Conservation (phyloP, 164 flowering plant genomes). For the Magnolia sinica region DNA sequence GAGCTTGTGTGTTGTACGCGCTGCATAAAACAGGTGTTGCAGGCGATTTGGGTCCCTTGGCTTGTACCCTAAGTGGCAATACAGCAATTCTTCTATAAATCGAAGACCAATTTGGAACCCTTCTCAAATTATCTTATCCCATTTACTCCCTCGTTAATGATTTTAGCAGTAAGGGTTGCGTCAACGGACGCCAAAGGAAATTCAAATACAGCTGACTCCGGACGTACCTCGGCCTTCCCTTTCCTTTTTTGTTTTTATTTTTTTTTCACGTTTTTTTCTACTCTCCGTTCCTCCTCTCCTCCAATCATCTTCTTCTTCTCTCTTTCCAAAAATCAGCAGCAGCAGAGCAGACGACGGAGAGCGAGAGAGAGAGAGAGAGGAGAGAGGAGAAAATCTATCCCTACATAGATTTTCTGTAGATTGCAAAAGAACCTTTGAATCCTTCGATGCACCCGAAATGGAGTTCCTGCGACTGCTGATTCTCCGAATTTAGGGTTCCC, state of each 20-base stretch:
- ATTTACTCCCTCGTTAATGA: not conserved
- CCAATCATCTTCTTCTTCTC: not conserved
- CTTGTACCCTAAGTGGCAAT: not conserved
- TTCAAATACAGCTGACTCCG: constrained; percentile 43
- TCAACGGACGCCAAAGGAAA: constrained; percentile 57
- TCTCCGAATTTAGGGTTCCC: constrained; percentile 1
- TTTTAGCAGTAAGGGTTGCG: constrained; percentile 8
- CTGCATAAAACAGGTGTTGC: too few species aligned
- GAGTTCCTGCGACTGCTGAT: constrained; percentile 1
- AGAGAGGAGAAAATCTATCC: not conserved
- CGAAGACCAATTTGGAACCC: not conserved
- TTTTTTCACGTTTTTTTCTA: constrained; percentile 13
- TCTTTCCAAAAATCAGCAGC: not conserved
- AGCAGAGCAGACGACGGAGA: not conserved
- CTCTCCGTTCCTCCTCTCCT: constrained; percentile 12
- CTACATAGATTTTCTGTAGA: not conserved
- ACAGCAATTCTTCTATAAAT: not conserved
- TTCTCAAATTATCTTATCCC: not conserved
- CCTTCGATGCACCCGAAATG: not conserved
- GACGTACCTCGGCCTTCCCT: constrained; percentile 4
- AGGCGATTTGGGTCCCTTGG: not conserved
- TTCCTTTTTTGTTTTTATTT: constrained; percentile 1
- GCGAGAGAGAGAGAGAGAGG: not conserved
- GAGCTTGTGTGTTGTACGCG: too few species aligned
- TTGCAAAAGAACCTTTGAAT: not conserved